Base-by-base conservation (phyloP, 345 rosid genomes). In the Pistacia integerrima region DNA sequence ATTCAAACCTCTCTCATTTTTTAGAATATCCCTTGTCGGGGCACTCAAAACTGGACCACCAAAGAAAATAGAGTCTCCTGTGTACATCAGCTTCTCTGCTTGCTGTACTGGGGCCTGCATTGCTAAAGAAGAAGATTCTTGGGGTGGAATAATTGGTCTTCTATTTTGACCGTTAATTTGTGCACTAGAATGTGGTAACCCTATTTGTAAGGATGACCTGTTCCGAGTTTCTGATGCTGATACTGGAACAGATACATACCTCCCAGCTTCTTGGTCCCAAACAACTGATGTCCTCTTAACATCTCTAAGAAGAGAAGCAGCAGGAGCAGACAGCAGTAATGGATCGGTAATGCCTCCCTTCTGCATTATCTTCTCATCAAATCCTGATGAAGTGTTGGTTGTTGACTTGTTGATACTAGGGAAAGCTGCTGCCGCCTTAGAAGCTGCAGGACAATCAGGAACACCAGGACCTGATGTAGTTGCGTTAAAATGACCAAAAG, bases 251-350 rank as follows among this genome's bases (percentile, higher is more conserved):
- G 99, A 96, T 71, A 93, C 84, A 33, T 91, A 96, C 79, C 99
- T 87, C 33, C 99, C 97, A 41, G 97, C 98, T 72, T 93, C 99
- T 88, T 85, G 98, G 78, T 96, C 98, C 92, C 92, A 96, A 12
- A 91, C 90, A 62, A 93, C 99, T 59, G 97, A 93, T 55, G 98
- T 90, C 78, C 91, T 90, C 80, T 90, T 93, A 69, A 92, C 90
- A 70, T 96, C 99, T 82, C 97, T 85, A 59, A 93, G 88, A 85
- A 96, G 88, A 74, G 98, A 93, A 71, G 93, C 75, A 28, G 98
- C 80, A 54, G 98, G 91, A 69, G 94, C 88, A 49, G 93, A 77
- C 61, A 86, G 85, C 69, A 86, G 84, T 74, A 95, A 71, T 9
- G 94, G 91, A 76, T 95, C 97, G 0, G 80, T 38, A 28, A 74